Evolutionary conservation across 2,329 filamentous ascomycete species (phyloP), one percentile per base, ranked within the genome.

Genomic region (Cladosporium sphaerospermum): DNA sequence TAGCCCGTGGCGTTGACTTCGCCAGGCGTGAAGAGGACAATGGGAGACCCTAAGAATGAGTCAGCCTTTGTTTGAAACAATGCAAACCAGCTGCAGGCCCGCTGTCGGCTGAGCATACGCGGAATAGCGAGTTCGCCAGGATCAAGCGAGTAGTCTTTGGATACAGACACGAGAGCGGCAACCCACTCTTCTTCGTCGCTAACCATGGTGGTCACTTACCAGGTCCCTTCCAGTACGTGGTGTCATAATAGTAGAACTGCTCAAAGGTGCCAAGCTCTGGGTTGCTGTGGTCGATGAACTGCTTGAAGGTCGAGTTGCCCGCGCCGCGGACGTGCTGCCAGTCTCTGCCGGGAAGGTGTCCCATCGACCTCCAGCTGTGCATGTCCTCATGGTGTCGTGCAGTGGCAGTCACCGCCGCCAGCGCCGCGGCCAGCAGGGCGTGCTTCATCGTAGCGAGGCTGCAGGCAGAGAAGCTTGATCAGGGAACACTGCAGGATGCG

Each of bases 221-320:
- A 43, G 77, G 75, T 1, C 79, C 80, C 10, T 68, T 68, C 77
- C 77, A 82, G 58, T 66, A 76, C 36, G 76, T 71, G 0, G 71
- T 68, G 59, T 74, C 77, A 62, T 73, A 82, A 69, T 73, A 80
- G 62, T 75, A 82, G 40, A 74, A 71, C 65, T 81, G 78, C 28
- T 71, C 67, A 59, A 82, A 82, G 0, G 75, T 81, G 9, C 79
- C 79, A 10, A 79, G 66, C n/a, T 68, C 68, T 1, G 79, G 78
- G 58, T 82, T 69, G 4, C 72, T 66, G 65, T 85, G 82, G 61
- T 85, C 80, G 45, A 84, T 77, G 51, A 78, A 69, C 64, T 84
- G 81, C 56, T 77, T 64, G 55, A 82, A 83, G 5, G 67, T 71
- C 28, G 63, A 55, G 51, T 63, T 65, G 31, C 57, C 57, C 23